These are phyloP conservation scores for Aspergillus tamarii DNA, from an alignment of 2,329 filamentous ascomycete species.

Conservation along the genomic window DNA sequence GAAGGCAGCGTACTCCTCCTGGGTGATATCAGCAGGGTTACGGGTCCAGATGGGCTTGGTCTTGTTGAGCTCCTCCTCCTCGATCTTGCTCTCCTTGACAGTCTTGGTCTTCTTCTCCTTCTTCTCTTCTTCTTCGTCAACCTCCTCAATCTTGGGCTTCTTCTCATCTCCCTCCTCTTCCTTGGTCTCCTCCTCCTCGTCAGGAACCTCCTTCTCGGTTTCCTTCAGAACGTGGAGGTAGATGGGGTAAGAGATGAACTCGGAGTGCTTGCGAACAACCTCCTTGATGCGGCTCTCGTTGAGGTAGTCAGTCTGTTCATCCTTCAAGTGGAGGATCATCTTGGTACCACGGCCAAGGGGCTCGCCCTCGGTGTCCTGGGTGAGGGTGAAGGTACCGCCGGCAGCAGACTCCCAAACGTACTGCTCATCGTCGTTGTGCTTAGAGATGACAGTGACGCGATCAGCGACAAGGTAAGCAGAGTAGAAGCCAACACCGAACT, in stretches of 20 bases:
- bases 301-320: slow-evolving; percentile 97
- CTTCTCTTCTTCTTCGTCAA: slow-evolving; percentile 80
- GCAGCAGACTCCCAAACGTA: slow-evolving; percentile 99
- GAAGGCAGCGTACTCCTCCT: slow-evolving; percentile 97
- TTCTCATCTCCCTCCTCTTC: slow-evolving; percentile 81
- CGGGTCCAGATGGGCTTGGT: slow-evolving; percentile 99
- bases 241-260: slow-evolving; percentile 99
- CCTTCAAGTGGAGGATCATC: slow-evolving; percentile 98
- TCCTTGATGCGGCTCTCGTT: slow-evolving; percentile 99
- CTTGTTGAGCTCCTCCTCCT: slow-evolving; percentile 99
- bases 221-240: slow-evolving; percentile 99
- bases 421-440: slow-evolving; percentile 99
- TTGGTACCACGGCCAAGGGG: slow-evolving; percentile 91
- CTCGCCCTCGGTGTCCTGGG: slow-evolving; percentile 86
- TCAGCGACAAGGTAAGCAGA: slow-evolving; percentile 99
- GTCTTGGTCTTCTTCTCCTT: slow-evolving; percentile 99
- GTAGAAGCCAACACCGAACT: slow-evolving; percentile 99
- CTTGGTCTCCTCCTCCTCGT: slow-evolving; percentile 83
- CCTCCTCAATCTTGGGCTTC: slow-evolving; percentile 95
- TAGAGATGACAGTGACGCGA: slow-evolving; percentile 91
- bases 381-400: slow-evolving; percentile 95
- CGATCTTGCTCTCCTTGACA: slow-evolving; percentile 96
- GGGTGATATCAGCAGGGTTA: slow-evolving; percentile 91
- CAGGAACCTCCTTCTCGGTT: slow-evolving; percentile 97
- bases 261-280: slow-evolving; percentile 99